These are phyloP conservation scores for Odontarrhena argentea DNA, from an alignment of 345 rosid species.

Conservation along the genomic window DNA sequence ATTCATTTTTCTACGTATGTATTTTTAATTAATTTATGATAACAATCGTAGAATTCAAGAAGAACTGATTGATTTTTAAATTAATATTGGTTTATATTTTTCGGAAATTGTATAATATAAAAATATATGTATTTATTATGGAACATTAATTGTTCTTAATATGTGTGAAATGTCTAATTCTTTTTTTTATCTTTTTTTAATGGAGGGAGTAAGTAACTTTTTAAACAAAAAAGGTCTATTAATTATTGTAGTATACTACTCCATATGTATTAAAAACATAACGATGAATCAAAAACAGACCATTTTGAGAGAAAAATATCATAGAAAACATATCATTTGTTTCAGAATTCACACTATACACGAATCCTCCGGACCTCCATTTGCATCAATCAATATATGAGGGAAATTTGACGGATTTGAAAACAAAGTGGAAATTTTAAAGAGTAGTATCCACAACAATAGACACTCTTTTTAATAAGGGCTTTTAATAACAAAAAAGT, in stretches of 20 bases:
- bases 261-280: not conserved
- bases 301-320: too few species aligned
- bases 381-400: not conserved
- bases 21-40: too few species aligned
- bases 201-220: too few species aligned
- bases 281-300: not conserved
- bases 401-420: not conserved
- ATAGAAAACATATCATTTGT: not conserved
- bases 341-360: not conserved
- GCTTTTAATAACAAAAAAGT: not conserved
- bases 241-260: not conserved
- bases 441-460: not conserved
- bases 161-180: too few species aligned
- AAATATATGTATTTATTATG: too few species aligned
- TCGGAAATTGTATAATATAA: too few species aligned
- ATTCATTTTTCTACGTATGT: too few species aligned
- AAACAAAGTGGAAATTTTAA: not conserved
- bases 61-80: too few species aligned
- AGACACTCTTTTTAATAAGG: not conserved
- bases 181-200: too few species aligned
- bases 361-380: constrained; percentile 1
- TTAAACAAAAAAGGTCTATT: not conserved
- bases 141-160: too few species aligned
- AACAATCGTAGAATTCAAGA: too few species aligned
- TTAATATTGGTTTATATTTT: too few species aligned